Evolutionary conservation across 768 basidiomycete genomes (phyloP), one percentile per base, ranked within the genome.

Genomic region (Porpolomopsis calyptriformis): DNA sequence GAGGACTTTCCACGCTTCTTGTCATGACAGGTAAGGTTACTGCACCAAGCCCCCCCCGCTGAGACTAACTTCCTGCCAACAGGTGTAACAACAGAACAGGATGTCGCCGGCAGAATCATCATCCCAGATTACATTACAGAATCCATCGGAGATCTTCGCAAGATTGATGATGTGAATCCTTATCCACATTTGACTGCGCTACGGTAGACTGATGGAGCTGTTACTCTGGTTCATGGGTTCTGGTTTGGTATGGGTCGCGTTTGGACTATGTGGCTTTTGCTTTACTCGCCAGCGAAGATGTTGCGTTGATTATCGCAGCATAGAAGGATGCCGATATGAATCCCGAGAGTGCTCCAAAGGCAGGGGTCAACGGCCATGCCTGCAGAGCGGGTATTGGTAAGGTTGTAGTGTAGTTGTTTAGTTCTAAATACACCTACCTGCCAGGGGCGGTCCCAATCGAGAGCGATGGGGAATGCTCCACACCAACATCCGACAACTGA

Each of bases 361-460:
- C 76, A 10, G 85, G 80, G 1, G 85, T 82, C 45, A 91, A 67
- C 10, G 89, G 90, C 82, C 85, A 93, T 20, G 82, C 77, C 85
- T 91, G 47, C 40, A 34, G 22, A 33, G n/a, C n/a, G n/a, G n/a
- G 24, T 24, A 23, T 29, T 26, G 43, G 38, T 26, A 47, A 33
- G 50, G 23, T 18, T 25, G 38, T 31, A 36, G 26, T 42, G 10
- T 43, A 14, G 23, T 39, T 8, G 9, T 45, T 19, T 7, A 12
- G 43, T 31, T 48, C 23, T 29, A 9, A 24, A 40, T 25, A 33
- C 27, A 65, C 77, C 47, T 44, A 87, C 91, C 83, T 97, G 94
- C 93, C 93, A 97, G 5, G 93, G 89, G 29, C 90, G 75, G 57
- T 92, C 92, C 94, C 94, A 98, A 64, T 98, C 94, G 14, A 98